phyloP scores from a whole-genome alignment of 1,284 basidiomycete species.

The Volvariella surrecta region DNA sequence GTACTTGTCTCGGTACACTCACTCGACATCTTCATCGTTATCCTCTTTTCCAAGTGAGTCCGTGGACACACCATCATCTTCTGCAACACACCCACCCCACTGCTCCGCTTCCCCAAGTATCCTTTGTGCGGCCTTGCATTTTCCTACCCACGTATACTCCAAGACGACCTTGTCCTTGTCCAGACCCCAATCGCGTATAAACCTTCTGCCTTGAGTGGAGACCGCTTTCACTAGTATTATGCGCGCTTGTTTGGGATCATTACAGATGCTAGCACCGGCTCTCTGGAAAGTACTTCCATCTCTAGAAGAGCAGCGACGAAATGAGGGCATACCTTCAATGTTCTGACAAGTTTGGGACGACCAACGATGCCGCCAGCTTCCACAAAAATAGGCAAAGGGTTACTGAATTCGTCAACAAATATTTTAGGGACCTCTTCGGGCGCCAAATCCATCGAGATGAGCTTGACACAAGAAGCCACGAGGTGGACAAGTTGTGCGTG shows the following conservation, averaged over 20 bases:
- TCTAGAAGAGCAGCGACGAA: neutral
- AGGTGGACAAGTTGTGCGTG: no score
- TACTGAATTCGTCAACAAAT: constrained; percentile 15
- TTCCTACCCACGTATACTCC: constrained; percentile 35
- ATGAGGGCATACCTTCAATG: constrained; percentile 34
- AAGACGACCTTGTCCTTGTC: constrained; percentile 41
- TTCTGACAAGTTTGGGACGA: constrained; percentile 42
- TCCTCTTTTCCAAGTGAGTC: constrained; percentile 24
- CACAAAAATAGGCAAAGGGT: constrained; percentile 31
- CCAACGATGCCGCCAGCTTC: constrained; percentile 41
- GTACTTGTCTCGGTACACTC: no score
- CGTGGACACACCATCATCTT: constrained; percentile 36
- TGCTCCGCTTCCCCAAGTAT: constrained; percentile 36
- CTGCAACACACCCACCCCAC: constrained; percentile 45
- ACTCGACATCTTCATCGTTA: constrained; percentile 17
- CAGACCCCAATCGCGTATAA: constrained; percentile 47
- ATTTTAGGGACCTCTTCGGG: constrained; percentile 1
- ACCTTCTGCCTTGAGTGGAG: constrained; percentile 39
- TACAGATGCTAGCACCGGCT: constrained; percentile 41
- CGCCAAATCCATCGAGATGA: no score
- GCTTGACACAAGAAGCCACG: no score
- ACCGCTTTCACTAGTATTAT: constrained; percentile 49
- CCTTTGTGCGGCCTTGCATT: constrained; percentile 29
- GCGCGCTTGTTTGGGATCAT: constrained; percentile 36
- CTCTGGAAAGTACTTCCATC: constrained; percentile 25